Evolutionary conservation across 2,329 filamentous ascomycete genomes (phyloP), one percentile per base, ranked within the genome.

Genomic region (Tolypocladium nubicola): DNA sequence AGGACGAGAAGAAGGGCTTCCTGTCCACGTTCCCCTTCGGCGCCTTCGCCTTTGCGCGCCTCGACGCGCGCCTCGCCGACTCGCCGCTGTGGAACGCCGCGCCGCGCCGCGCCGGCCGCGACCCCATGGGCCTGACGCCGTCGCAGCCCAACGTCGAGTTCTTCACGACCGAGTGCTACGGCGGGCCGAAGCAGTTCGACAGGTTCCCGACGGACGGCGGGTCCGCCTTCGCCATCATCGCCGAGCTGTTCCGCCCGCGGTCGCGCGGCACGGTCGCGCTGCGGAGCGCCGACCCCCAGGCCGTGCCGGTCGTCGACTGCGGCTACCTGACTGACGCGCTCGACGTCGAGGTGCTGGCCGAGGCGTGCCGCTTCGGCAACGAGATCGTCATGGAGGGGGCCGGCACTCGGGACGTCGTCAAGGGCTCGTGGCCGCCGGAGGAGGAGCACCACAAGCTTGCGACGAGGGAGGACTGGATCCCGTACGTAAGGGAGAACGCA

Each of bases 11-110:
- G 63, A 73, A 74, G 2, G 84, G 84, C 1, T 74, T 82, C 39
- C 70, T 86, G 1, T 81, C 83, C 1, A 79, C 76, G 0, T 85
- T 86, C 62, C 83, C 83, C 11, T 87, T 86, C 55, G 84, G 84
- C 45, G 75, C 76, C 13, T 85, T 86, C 55, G 82, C 78, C 13
- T 87, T 77, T 62, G 79, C 83, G 7, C 77, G 84, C n/a, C 72
- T 87, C 0, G 82, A 85, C 58, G 76, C 83, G 10, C 79, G 83
- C 8, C 75, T 87, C 1, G 70, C 75, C 52, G 73, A 82, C 61
- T 78, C 79, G 1, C 71, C 76, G 3, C 62, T 82, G 8, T 87
- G 84, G 84, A 73, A 73, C 3, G 69, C 73, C 5, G 79, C 81
- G 0, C 69, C 74, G 0, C 73, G 77, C 7, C 56, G 70, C 40